Conservation (phyloP, 192 early-diverging fungal species). For the Entomortierella beljakovae region DNA sequence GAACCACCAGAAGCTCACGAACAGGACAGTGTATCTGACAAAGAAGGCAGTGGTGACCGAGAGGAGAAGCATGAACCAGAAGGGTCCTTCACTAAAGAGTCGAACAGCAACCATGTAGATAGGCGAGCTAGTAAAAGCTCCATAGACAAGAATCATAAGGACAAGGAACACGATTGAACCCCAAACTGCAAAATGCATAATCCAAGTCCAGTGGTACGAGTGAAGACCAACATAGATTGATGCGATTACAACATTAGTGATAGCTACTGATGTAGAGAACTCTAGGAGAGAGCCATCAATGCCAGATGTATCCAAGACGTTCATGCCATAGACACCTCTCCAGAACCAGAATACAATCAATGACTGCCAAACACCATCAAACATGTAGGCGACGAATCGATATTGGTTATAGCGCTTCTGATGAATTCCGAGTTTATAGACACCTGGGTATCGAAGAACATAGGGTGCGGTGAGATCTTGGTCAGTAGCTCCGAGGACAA, state of each 20-base stretch:
- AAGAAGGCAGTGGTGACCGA: slow-evolving; percentile 76
- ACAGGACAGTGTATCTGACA: slow-evolving; percentile 76
- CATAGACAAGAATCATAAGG: slow-evolving; percentile 75
- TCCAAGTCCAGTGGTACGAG: slow-evolving; percentile 88
- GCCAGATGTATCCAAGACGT: slow-evolving; percentile 19
- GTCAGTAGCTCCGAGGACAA: slow-evolving; percentile 74
- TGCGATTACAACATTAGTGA: slow-evolving; percentile 82
- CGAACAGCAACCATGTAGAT: slow-evolving; percentile 77
- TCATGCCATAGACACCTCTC: slow-evolving; percentile 68
- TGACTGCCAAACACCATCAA: slow-evolving; percentile 95
- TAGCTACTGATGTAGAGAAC: slow-evolving; percentile 84
- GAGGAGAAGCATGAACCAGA: slow-evolving; percentile 82
- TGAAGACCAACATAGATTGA: slow-evolving; percentile 84
- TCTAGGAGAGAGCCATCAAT: slow-evolving; percentile 62
- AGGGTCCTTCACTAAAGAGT: slow-evolving; percentile 72
- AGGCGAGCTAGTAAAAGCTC: slow-evolving; percentile 63
- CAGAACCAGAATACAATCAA: slow-evolving; percentile 86
- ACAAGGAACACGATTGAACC: slow-evolving; percentile 77
- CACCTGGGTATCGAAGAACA: slow-evolving; percentile 66
- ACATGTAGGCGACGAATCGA: slow-evolving; percentile 88
- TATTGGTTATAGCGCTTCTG: slow-evolving; percentile 85
- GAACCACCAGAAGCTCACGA: slow-evolving; percentile 71
- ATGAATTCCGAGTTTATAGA: slow-evolving; percentile 89
- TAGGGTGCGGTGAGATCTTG: slow-evolving; percentile 75
- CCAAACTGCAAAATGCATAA: slow-evolving; percentile 72